phyloP scores from a whole-genome alignment of 169 alveolate genomes.

The Babesia ovis region DNA sequence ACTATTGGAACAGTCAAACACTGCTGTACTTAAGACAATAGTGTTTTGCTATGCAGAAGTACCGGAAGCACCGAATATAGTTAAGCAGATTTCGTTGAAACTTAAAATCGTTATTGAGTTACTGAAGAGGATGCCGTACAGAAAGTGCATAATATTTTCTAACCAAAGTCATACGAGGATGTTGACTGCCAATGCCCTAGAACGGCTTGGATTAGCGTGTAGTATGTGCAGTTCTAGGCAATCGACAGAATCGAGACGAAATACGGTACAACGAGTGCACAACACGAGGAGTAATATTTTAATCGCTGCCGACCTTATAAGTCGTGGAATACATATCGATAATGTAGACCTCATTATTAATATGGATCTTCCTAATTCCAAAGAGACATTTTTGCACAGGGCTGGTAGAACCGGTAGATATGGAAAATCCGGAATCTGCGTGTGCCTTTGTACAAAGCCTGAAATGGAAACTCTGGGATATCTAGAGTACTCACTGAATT shows the following conservation, averaged over 20 bases:
- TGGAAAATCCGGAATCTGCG: slow-evolving; percentile 83
- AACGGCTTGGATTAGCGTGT: slow-evolving; percentile 57
- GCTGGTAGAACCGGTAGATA: slow-evolving; percentile 88
- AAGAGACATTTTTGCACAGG: slow-evolving; percentile 86
- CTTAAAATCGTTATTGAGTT: slow-evolving; percentile 7
- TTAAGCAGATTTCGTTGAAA: slow-evolving; percentile 56
- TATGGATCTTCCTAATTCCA: slow-evolving; percentile 84
- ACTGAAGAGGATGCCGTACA: slow-evolving; percentile 28
- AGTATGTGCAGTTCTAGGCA: slow-evolving; percentile 67
- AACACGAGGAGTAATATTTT: slow-evolving; percentile 71
- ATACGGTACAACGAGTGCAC: slow-evolving; percentile 25
- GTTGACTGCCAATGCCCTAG: slow-evolving; percentile 44
- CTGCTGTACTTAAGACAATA: slow-evolving; percentile 39
- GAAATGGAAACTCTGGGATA: slow-evolving; percentile 60
- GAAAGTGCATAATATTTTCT: slow-evolving; percentile 66
- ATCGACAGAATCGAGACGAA: slow-evolving; percentile 66
- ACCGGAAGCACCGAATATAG: slow-evolving; percentile 66
- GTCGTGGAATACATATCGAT: slow-evolving; percentile 89
- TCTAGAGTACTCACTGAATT: slow-evolving; percentile 48
- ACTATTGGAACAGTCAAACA: background rate
- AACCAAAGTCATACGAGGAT: slow-evolving; percentile 70
- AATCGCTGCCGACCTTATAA: slow-evolving; percentile 87
- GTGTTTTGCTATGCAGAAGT: slow-evolving; percentile 35
- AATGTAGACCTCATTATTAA: slow-evolving; percentile 86
- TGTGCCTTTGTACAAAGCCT: slow-evolving; percentile 72